Base-by-base conservation (phyloP, 345 rosid species). In the Jatropha curcas region DNA sequence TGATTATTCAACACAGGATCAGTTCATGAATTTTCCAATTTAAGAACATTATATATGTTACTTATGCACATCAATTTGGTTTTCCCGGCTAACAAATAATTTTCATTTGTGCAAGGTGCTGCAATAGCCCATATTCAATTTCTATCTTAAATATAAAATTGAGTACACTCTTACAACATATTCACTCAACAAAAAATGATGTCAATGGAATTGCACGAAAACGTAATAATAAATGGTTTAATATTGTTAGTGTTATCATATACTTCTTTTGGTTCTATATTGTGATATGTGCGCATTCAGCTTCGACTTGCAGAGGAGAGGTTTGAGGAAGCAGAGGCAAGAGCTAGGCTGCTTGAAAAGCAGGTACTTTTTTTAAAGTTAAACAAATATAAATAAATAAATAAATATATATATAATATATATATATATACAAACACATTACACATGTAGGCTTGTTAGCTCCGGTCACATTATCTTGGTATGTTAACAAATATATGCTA, bases 271-370 rank as follows among this genome's bases (percentile, higher is more conserved):
- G 63, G 78, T 80, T 67, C 77, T 66, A 70, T 34, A 62, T 75
- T 65, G 60, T 87, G 82, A 84, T 79, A 72, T 77, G 66, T 87
- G 80, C 71, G 61, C 24, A 37, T 69, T 45, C 74, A 68, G 81
- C 77, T 73, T 68, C 81, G 75, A 56, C 77, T 73, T 55, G 71
- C 77, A 63, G 78, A 74, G 41, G 81, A 62, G 67, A 73, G 71
- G 53, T 64, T 4, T 28, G 74, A 78, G 60, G 77, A 78, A 64
- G 67, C 78, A 67, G 82, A 78, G 28, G 71, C 78, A 25, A 78
- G 82, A 69, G 75, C 67, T 27, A 48, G 56, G 45, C 78, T 55
- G 66, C 78, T 78, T 55, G 77, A 73, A 62, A 74, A 69, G 41
- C 82, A 74, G 74, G 82, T 78, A 41, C 39, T 11, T 52, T 22